Base-by-base conservation (phyloP, 2,329 filamentous ascomycete species). In the Fusarium mundagurra region DNA sequence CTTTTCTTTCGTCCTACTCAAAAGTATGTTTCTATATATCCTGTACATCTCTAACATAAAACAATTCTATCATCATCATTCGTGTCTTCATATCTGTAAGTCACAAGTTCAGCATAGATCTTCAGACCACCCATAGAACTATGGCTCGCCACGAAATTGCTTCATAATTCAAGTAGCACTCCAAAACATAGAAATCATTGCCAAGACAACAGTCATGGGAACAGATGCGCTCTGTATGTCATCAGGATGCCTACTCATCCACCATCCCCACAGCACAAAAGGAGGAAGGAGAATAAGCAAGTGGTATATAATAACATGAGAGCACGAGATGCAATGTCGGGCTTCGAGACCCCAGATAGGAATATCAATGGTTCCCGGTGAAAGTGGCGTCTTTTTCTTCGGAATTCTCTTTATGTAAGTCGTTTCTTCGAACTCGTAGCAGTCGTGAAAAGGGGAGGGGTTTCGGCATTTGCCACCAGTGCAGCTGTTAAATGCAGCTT, bases 171-270 rank as follows among this genome's bases (percentile, higher is more conserved):
- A 61, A 29, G 64, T 67, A 18, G 64, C 50, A 27, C 64, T 64
- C 60, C 64, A 67, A 57, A 67, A 67, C 64, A 67, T 64, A 33
- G 64, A 67, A 43, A 64, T 58, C 36, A 57, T 64, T 24, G 64
- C 64, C 36, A 67, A 9, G 13, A 67, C 60, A 48, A 67, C 11
- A 34, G 64, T 64, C 60, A 67, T 64, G 3, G 64, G 64, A 8
- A 64, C 36, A 58, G 64, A 67, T 33, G 64, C 64, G 33, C 64
- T 67, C 14, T 67, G 64, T 31, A 64, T 64, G 12, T 67, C 64
- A 27, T 64, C 36, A 27, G 60, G 64, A 43, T 67, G 60, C 2
- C n/a, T 41, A 6, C 24, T 38, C 36, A 64, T 34, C 60, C 64
- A 67, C 50, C 43, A 50, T 11, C 41, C 60, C 64, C 64, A 64